Base-by-base conservation (phyloP, 1,284 basidiomycete species). In the Sanghuangporus baumii region DNA sequence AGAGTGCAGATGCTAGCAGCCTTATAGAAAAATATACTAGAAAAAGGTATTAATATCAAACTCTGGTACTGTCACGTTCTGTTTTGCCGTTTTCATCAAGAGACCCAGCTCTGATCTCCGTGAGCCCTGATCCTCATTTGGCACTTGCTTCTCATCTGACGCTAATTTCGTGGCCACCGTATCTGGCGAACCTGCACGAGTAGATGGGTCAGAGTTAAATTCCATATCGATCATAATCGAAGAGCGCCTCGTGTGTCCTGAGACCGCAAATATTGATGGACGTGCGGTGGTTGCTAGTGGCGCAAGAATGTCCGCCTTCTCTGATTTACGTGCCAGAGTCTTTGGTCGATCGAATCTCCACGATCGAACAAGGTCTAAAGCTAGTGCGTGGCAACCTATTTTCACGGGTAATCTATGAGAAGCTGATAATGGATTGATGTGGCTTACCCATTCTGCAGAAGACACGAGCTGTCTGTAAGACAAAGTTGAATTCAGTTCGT, bases 181-280 rank as follows among this genome's bases (percentile, higher is more conserved):
- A 56, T 77, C 76, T 1, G 84, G 83, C 2, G 87, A 85, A 5
- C 78, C 75, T 20, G 75, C 71, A 58, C 84, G 80, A 16, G 86
- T 87, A 0, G 85, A 78, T 18, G 87, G 83, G 20, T 82, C 77
- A 16, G 85, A 83, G 16, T 80, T 75, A n/a, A 93, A 80, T 64
- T 93, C 90, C 83, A 95, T 93, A 74, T 95, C 93, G 70, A 95
- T 94, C 69, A 91, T 71, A 67, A 94, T 91, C 14, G 88, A 88
- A 1, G 89, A 83, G 55, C 82, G 79, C 47, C 87, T 80, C 51
- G 83, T 63, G 83, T 70, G 34, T 75, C 77, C 11, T 80, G 80
- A 61, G 81, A 79, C 4, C 86, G 74, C 77, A 70, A 86, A 86
- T 57, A 79, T 72, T 2, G 79, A 76, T 26, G 79, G 75, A 40